phyloP scores from a whole-genome alignment of 2,329 filamentous ascomycete species.

The Coniella vitis region DNA sequence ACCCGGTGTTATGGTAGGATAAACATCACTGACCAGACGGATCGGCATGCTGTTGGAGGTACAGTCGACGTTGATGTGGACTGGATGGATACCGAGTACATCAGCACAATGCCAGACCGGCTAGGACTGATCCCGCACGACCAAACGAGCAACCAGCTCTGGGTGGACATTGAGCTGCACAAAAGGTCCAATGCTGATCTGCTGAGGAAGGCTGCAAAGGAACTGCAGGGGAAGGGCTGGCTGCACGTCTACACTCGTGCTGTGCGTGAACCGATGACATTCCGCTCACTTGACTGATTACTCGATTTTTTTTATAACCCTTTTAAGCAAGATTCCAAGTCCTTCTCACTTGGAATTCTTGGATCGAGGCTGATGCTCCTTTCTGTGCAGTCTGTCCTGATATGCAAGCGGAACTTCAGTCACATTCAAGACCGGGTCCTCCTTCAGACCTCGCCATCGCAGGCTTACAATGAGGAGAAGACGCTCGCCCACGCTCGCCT shows the following conservation, averaged over 20 bases:
- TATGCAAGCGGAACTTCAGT: constrained; percentile 40
- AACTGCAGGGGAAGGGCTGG: constrained; percentile 38
- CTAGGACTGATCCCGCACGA: constrained; percentile 34
- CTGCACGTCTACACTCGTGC: constrained; percentile 41
- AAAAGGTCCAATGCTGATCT: constrained; percentile 36
- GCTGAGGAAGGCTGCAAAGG: constrained; percentile 33
- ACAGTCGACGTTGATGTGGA: constrained; percentile 45
- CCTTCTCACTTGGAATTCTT: too few relatives aligned
- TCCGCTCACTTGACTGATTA: too few relatives aligned
- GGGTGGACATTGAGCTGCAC: constrained; percentile 40
- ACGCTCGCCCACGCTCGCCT: constrained; percentile 39
- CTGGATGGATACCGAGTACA: constrained; percentile 44
- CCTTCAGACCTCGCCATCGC: constrained; percentile 39
- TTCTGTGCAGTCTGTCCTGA: constrained; percentile 31
- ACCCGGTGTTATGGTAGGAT: background rate
- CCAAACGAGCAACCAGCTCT: constrained; percentile 44
- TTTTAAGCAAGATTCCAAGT: too few relatives aligned
- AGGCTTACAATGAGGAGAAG: constrained; percentile 37
- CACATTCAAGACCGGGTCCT: constrained; percentile 40
- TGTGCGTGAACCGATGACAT: too few relatives aligned
- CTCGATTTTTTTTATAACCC: too few relatives aligned
- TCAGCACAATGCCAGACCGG: constrained; percentile 32
- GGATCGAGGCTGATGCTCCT: background rate
- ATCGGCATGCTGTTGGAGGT: too few relatives aligned
- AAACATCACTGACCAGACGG: background rate